Percentiles rank a stretch among this genome's conserved stretches.
phyloP scores from a whole-genome alignment of 2,329 filamentous ascomycete species.

The Furcasterigmium sp. region DNA sequence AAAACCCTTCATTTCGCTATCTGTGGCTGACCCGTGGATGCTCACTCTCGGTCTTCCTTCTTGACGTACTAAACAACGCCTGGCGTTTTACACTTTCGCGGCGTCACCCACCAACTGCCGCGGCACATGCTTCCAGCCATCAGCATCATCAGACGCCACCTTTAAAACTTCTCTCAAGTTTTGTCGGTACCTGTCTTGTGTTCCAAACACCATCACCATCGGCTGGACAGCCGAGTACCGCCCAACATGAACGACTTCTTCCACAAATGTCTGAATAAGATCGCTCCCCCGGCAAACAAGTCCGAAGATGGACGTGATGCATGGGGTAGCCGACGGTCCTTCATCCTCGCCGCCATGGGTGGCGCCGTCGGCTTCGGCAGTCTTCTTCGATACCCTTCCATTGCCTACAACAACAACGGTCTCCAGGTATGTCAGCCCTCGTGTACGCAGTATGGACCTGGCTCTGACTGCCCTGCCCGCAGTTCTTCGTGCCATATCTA shows the following conservation, averaged over 20 bases:
- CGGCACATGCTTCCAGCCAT: too few relatives aligned
- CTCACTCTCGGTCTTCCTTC: too few relatives aligned
- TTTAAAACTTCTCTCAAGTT: too few relatives aligned
- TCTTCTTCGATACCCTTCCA: conserved; percentile 47
- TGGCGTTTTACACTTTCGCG: too few relatives aligned
- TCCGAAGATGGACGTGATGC: conserved; percentile 29
- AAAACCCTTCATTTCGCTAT: too few relatives aligned
- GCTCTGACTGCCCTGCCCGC: too few relatives aligned
- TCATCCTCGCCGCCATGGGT: conserved; percentile 45
- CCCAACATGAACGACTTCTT: conserved; percentile 4
- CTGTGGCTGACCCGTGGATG: too few relatives aligned
- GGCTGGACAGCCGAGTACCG: neutral
- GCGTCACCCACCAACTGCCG: too few relatives aligned
- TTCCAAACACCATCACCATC: neutral
- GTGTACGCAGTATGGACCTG: too few relatives aligned
- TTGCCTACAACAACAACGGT: conserved; percentile 51
- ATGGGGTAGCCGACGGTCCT: conserved; percentile 41
- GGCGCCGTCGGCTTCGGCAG: conserved; percentile 50
- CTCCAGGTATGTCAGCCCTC: too few relatives aligned
- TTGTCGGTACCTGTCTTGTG: neutral
- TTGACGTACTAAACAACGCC: too few relatives aligned
- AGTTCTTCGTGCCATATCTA: conserved; percentile 52
- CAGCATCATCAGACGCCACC: too few relatives aligned
- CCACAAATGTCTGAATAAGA: conserved; percentile 10
- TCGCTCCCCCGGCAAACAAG: conserved; percentile 17